Evolutionary conservation across 768 basidiomycete genomes (phyloP).

Genomic region (Goffeauzyma gilvescens): DNA sequence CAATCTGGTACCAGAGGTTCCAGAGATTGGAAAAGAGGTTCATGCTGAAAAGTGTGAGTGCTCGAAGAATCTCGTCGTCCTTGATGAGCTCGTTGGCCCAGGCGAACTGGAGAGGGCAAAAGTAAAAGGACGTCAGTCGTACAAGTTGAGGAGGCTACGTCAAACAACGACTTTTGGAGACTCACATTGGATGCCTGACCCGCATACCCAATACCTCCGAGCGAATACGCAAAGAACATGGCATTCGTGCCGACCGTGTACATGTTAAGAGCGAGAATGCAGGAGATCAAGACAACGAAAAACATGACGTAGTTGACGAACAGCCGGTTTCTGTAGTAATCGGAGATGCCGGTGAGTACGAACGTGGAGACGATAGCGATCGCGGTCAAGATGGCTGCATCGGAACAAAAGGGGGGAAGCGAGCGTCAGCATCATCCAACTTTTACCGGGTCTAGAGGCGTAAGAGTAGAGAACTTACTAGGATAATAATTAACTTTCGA

Average conservation of each 20-base stretch:
- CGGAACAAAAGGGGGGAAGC: too few species aligned
- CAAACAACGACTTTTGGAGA: too few species aligned
- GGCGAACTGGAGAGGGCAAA: slow-evolving; percentile 41
- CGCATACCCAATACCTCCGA: slow-evolving; percentile 46
- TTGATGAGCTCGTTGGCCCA: slow-evolving; percentile 66
- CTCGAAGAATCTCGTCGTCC: slow-evolving; percentile 51
- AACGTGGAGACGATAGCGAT: slow-evolving; percentile 19
- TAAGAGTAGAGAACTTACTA: too few species aligned
- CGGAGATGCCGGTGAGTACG: slow-evolving; percentile 12
- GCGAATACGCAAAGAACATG: slow-evolving; percentile 61
- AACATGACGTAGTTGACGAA: slow-evolving; percentile 22
- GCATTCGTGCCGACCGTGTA: slow-evolving; percentile 44
- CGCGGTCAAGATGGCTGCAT: slow-evolving; percentile 16
- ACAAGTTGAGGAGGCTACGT: not conserved
- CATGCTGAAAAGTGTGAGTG: slow-evolving; percentile 55
- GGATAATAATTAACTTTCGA: not conserved
- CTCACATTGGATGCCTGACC: slow-evolving; percentile 50
- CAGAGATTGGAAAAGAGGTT: slow-evolving; percentile 57
- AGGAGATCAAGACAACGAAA: slow-evolving; percentile 13
- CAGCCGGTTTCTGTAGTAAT: slow-evolving; percentile 16
- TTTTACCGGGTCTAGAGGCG: too few species aligned
- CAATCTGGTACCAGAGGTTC: slow-evolving; percentile 17
- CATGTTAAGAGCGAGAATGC: slow-evolving; percentile 38
- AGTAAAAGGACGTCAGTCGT: not conserved
- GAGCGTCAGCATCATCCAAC: too few species aligned